phyloP scores from a whole-genome alignment of 2,329 filamentous ascomycete genomes.

The Neoascochyta sp. region DNA sequence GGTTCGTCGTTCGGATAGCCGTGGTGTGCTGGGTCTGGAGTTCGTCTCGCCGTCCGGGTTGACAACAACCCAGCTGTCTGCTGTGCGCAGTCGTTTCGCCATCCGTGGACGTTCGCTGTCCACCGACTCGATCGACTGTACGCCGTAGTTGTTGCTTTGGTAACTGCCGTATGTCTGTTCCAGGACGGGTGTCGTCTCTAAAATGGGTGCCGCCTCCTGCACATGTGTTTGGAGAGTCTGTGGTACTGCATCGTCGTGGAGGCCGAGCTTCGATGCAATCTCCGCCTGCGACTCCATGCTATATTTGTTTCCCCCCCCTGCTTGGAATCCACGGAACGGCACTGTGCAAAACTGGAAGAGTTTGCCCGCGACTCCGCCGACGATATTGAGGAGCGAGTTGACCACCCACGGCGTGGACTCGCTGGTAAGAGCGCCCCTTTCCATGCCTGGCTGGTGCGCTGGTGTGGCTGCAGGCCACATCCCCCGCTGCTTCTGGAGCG shows the following conservation, averaged over 20 bases:
- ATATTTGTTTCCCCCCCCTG: constrained; percentile 75
- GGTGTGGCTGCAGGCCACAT: constrained; percentile 35
- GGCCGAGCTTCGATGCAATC: constrained; percentile 21
- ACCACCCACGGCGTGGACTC: constrained; percentile 28
- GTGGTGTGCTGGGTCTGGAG: constrained; percentile 48
- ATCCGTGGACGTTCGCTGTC: constrained; percentile 43
- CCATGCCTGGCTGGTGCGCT: constrained; percentile 10
- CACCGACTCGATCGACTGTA: constrained; percentile 44
- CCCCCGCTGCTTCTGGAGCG: constrained; percentile 35
- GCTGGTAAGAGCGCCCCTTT: constrained; percentile 8
- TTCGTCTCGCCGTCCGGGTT: constrained; percentile 50
- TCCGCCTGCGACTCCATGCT: constrained; percentile 46
- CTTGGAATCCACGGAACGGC: constrained; percentile 79
- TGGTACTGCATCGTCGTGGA: constrained; percentile 18
- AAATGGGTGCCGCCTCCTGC: no score
- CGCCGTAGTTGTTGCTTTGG: constrained; percentile 45
- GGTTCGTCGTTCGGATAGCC: constrained; percentile 31
- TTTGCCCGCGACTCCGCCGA: constrained; percentile 68
- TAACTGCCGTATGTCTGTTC: constrained; percentile 15
- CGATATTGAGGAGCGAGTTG: constrained; percentile 53
- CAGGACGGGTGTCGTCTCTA: constrained; percentile 16
- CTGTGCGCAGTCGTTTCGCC: constrained; percentile 48
- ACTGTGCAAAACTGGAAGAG: constrained; percentile 78
- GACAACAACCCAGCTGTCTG: constrained; percentile 49
- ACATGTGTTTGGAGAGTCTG: constrained; percentile 8